Base-by-base conservation (phyloP, 2,329 filamentous ascomycete genomes). In the Trichoderma citrinoviride region DNA sequence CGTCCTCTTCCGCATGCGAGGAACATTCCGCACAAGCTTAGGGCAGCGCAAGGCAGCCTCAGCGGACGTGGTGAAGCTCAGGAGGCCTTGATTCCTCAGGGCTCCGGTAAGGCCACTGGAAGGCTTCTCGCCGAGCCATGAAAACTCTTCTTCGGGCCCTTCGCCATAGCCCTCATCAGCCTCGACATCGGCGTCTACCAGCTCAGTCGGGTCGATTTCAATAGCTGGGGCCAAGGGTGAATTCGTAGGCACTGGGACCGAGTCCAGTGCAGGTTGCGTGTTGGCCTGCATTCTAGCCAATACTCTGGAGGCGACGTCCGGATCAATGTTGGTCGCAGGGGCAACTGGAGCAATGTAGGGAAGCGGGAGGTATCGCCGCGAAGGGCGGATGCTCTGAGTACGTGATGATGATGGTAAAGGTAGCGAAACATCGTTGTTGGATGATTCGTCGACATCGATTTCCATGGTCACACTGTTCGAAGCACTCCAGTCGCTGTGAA, bases 101-200 rank as follows among this genome's bases (percentile, higher is more conserved):
- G 65, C 66, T 5, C 66, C 68, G 2, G 70, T 23, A 2, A 65
- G 54, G 5, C 64, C 61, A 27, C 65, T 37, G 21, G 66, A 66
- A 7, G 57, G 50, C 25, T 68, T 62, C 23, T 67, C 65, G 40
- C 70, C 68, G 29, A 74, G 63, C 72, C 72, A 75, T 15, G 68
- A 62, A 33, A 71, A 67, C 43, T 73, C 70, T 10, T 72, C 71
- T 10, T 72, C 71, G 0, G 68, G 66, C 0, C 69, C 68, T 46
- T 73, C 73, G 55, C 67, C 70, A 49, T 69, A 73, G 41, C 71
- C 72, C 53, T 75, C 73, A 21, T 75, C 73, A 5, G 71, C 73
- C 44, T 75, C 70, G 3, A 73, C 58, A 40, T 64, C 64, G 17
- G n/a, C 43, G 15, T 46, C 52, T 25, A 29, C 27, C n/a, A 53